These are phyloP conservation scores for Apiospora pterosperma DNA, from an alignment of 2,329 filamentous ascomycete species.

Conservation along the genomic window DNA sequence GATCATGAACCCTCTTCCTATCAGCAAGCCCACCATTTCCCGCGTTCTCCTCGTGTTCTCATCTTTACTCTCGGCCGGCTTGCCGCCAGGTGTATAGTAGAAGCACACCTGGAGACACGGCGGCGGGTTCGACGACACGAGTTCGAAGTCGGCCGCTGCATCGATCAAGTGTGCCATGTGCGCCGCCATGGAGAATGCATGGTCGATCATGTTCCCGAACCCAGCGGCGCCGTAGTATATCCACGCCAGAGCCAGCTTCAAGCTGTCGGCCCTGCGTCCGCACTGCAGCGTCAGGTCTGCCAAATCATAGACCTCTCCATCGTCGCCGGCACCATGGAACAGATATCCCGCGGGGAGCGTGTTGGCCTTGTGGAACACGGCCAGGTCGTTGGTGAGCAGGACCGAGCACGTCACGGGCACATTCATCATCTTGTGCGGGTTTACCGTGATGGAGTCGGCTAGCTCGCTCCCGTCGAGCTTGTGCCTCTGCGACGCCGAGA, in stretches of 20 bases:
- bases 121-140: slow-evolving; percentile 73
- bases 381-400: slow-evolving; percentile 73
- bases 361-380: slow-evolving; percentile 77
- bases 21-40: slow-evolving; percentile 44
- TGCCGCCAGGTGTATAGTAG: slow-evolving; percentile 67
- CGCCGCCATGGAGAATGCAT: slow-evolving; percentile 68
- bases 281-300: slow-evolving; percentile 93
- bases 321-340: slow-evolving; percentile 57
- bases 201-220: slow-evolving; percentile 66
- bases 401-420: slow-evolving; percentile 90
- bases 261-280: slow-evolving; percentile 76
- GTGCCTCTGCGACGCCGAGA: slow-evolving; percentile 59
- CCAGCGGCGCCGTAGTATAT: slow-evolving; percentile 80
- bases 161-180: slow-evolving; percentile 63
- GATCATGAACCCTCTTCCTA: slow-evolving; percentile 55
- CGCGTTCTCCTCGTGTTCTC: slow-evolving; percentile 49
- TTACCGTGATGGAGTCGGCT: slow-evolving; percentile 81
- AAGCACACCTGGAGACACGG: slow-evolving; percentile 95
- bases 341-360: slow-evolving; percentile 84
- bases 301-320: slow-evolving; percentile 73
- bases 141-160: slow-evolving; percentile 55
- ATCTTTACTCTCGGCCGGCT: slow-evolving; percentile 36
- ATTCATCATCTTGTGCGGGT: slow-evolving; percentile 97
- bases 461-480: slow-evolving; percentile 69
- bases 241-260: slow-evolving; percentile 88